Evolutionary conservation across 108 stramenopile species (phyloP), one percentile per base, ranked within the genome.

Genomic region (Pseudonitzschia pungens): DNA sequence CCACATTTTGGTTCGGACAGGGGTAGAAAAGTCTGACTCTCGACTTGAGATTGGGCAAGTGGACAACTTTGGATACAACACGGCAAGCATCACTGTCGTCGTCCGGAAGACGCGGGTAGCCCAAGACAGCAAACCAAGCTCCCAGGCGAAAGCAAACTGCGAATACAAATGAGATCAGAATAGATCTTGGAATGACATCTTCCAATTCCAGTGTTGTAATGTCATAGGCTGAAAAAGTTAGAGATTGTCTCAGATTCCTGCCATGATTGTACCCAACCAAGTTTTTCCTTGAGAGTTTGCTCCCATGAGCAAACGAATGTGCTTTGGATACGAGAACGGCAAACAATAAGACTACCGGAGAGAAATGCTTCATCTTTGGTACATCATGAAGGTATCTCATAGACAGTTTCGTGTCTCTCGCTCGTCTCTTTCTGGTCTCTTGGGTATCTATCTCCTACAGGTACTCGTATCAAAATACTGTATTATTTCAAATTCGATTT

Each of bases 11-110:
- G 14, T 16, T 33, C 29, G 60, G 3, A 0, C n/a, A 21, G 0
- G 60, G 60, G 31, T 62, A 62, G 33, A 62, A 62, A 11, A 62
- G 0, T 14, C 60, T 24, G 36, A 62, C 60, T 27, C 60, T 36
- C 4, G 60, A 33, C n/a, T 29, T 29, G 0, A 40, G 36, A 0
- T 4, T 14, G 7, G 60, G 60, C 36, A 62, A 40, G 14, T 33
- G 60, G 36, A 62, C 36, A 20, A 62, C 60, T 14, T 21, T 41
- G 36, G 33, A 40, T 40, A 24, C 60, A 40, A 62, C 60, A 24
- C 54, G 54, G 10, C 9, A 4, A 8, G 33, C 8, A 2, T 33
- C 32, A 15, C 18, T 21, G 60, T 42, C 60, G 29, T 62, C 33
- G n/a, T 40, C 20, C 8, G 60, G 60, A 40, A 62, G 32, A n/a